A percentile compares a stretch with the other conserved stretches of the same genome.
Evolutionary conservation across 495 filamentous ascomycete species (phyloP).

Genomic region (Gamarada debralockiae): DNA sequence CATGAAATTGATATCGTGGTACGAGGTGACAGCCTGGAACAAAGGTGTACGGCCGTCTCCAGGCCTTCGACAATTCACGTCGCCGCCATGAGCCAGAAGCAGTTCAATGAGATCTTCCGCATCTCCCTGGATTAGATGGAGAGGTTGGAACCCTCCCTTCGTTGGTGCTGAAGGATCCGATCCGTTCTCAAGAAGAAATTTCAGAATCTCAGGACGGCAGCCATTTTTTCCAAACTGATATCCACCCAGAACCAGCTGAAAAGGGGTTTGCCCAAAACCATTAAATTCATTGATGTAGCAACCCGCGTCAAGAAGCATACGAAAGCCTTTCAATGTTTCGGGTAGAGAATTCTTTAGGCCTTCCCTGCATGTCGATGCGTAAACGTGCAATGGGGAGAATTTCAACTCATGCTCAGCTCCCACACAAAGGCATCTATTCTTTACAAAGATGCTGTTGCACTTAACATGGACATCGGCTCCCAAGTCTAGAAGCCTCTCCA

Average conservation of each 20-base stretch:
- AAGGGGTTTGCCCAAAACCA: too few species aligned
- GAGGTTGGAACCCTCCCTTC: conserved; percentile 15
- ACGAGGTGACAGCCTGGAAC: conserved; percentile 3
- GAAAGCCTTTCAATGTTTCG: too few species aligned
- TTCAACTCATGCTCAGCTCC: neutral
- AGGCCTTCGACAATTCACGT: conserved; percentile 5
- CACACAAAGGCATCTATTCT: neutral
- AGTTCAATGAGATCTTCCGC: neutral
- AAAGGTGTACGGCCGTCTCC: conserved; percentile 9
- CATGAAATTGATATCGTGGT: neutral
- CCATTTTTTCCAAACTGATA: neutral
- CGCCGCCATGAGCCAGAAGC: conserved; percentile 12
- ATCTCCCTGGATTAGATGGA: conserved; percentile 1
- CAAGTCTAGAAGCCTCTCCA: too few species aligned
- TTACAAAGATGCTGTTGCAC: conserved; percentile 14
- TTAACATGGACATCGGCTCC: too few species aligned
- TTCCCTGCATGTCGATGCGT: neutral
- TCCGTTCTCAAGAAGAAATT: conserved; percentile 26
- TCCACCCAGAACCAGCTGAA: neutral
- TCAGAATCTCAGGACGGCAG: conserved; percentile 16
- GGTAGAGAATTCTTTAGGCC: too few species aligned
- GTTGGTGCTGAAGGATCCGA: conserved; percentile 23
- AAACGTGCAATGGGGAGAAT: neutral
- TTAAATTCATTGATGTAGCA: too few species aligned
- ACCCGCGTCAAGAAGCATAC: too few species aligned